Evolutionary conservation across 768 basidiomycete genomes (phyloP), one percentile per base, ranked within the genome.

Genomic region (Strobilomyces confusus): DNA sequence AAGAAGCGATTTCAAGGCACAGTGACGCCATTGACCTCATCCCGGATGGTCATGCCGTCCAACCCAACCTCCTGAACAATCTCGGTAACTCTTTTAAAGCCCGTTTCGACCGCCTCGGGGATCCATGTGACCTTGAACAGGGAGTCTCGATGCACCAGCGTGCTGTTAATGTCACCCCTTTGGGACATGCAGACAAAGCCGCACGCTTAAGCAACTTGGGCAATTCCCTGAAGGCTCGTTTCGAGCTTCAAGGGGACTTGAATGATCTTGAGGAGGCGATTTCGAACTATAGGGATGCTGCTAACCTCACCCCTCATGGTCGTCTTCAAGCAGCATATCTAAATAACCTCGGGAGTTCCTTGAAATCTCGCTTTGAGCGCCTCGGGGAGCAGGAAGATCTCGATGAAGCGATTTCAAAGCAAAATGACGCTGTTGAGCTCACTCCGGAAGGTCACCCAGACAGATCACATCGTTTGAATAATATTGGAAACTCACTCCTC

Each of bases 11-110:
- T 34, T 34, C 34, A 6, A 34, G 34, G 15, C 14, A 34, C 34
- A 34, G 34, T 4, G 3, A 15, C 15, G 34, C 14, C 15, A 14
- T 34, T 34, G 34, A 14, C 15, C 34, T 34, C 34, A 17, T 14
- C 14, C 13, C 19, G 9, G 37, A 36, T 36, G 14, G 83, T 81
- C 58, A 75, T 70, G 0, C 74, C 79, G 59, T 74, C 34, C 5
- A 17, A 17, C 34, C 34, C 17, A 7, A 3, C 8, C 14, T 17
- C 17, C 14, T 36, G 3, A 7, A 17, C 14, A 17, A 36, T 15
- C 34, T 36, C 34, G 17, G 34, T 4, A 36, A n/a, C 15, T 17
- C 15, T 7, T 36, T 36, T 15, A n/a, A n/a, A 17, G 17, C 17
- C 4, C 34, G 34, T 36, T 36, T 36, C 14, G 17, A n/a, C 15